phyloP scores from a whole-genome alignment of 2,329 filamentous ascomycete species.

The Fulvia fulva region DNA sequence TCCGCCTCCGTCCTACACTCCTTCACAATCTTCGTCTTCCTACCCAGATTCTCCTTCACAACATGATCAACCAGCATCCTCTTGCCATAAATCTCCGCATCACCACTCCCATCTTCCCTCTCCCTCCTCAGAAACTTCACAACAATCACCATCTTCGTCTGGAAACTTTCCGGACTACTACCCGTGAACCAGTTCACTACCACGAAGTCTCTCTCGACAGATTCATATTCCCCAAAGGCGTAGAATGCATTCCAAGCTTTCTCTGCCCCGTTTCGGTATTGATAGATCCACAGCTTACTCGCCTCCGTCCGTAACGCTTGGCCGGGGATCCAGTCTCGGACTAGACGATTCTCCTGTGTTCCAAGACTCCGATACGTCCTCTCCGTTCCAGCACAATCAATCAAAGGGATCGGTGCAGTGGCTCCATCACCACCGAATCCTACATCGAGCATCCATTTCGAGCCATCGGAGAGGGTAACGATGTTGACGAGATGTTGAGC shows the following conservation, averaged over 20 bases:
- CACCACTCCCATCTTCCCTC: slow-evolving; percentile 7
- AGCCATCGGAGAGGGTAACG: slow-evolving; percentile 44
- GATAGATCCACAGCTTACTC: slow-evolving; percentile 44
- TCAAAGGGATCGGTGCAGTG: slow-evolving; percentile 54
- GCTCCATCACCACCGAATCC: slow-evolving; percentile 62
- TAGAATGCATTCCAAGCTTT: slow-evolving; percentile 59
- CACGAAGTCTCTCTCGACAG: slow-evolving; percentile 56
- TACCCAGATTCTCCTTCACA: slow-evolving; percentile 44
- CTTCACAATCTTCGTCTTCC: slow-evolving; percentile 41
- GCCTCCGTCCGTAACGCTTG: slow-evolving; percentile 19
- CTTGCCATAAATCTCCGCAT: slow-evolving; percentile 35
- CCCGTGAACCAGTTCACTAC: slow-evolving; percentile 58
- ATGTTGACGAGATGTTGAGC: slow-evolving; percentile 41
- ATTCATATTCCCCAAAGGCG: slow-evolving; percentile 62
- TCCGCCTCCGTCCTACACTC: slow-evolving; percentile 41
- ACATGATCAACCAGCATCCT: slow-evolving; percentile 42
- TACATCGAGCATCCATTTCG: slow-evolving; percentile 56
- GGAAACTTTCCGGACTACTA: slow-evolving; percentile 45
- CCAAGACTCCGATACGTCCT: slow-evolving; percentile 35
- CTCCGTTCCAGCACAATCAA: slow-evolving; percentile 34
- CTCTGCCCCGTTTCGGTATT: slow-evolving; percentile 35
- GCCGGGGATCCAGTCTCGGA: slow-evolving; percentile 23
- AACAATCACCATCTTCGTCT: slow-evolving; percentile 52
- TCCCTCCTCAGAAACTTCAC: slow-evolving; percentile 43
- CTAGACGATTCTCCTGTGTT: slow-evolving; percentile 22